phyloP scores from a whole-genome alignment of 495 filamentous ascomycete genomes.

The Talaromyces thailandensis region DNA sequence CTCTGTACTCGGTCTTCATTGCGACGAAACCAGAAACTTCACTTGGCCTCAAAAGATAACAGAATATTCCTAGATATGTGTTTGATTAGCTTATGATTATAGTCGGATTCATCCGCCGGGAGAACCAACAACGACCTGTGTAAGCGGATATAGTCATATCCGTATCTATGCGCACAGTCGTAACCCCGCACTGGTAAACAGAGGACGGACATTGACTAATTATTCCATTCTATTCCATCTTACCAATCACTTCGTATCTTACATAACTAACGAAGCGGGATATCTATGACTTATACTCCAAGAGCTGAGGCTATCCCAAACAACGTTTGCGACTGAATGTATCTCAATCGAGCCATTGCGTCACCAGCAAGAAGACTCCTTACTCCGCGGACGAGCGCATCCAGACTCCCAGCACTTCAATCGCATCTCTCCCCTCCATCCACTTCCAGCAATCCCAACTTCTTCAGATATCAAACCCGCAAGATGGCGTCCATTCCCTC shows the following conservation, averaged over 20 bases:
- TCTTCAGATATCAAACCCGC: neutral
- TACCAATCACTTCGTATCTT: neutral
- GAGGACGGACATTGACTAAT: neutral
- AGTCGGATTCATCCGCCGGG: neutral
- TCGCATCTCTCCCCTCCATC: neutral
- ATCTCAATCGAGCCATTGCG: neutral
- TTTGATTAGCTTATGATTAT: neutral
- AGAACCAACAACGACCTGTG: neutral
- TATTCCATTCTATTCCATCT: neutral
- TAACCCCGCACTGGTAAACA: neutral
- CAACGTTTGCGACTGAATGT: neutral
- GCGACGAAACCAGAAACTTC: neutral
- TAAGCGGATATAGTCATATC: neutral
- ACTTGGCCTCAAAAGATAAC: too few relatives aligned
- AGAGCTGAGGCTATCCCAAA: neutral
- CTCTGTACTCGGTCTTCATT: neutral
- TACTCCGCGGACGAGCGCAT: neutral
- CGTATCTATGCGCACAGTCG: neutral
- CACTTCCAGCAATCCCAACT: neutral
- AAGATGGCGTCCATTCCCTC: conserved; percentile 30
- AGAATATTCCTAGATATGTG: neutral
- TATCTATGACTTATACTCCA: too few relatives aligned
- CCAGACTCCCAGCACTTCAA: neutral
- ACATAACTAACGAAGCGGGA: too few relatives aligned
- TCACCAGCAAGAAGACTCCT: neutral